phyloP scores from a whole-genome alignment of 192 early-diverging fungal species.

The Gonapodya prolifera region DNA sequence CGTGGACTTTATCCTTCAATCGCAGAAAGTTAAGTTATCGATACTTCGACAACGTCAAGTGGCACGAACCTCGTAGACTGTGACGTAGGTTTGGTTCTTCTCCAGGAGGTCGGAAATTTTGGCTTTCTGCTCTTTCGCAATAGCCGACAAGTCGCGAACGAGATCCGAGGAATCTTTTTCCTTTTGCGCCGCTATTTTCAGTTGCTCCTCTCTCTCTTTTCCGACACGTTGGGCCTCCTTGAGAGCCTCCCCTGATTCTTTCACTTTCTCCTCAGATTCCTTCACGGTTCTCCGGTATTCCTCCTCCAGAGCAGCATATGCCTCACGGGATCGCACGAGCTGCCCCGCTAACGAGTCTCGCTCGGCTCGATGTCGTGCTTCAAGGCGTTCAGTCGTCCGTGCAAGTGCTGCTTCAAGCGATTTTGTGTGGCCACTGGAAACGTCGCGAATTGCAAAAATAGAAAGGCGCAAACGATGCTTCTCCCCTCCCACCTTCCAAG shows the following conservation, averaged over 20 bases:
- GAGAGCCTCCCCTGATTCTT: slow-evolving; percentile 14
- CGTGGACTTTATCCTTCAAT: slow-evolving; percentile 10
- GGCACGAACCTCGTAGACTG: slow-evolving; percentile 5
- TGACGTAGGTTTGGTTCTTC: slow-evolving; percentile 11
- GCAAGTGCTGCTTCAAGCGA: slow-evolving; percentile 16
- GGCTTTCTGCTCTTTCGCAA: slow-evolving; percentile 28
- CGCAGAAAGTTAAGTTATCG: background rate
- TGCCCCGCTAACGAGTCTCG: slow-evolving; percentile 14
- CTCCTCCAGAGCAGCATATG: slow-evolving; percentile 23
- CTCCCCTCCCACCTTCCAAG: slow-evolving; percentile 13
- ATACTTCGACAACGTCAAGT: background rate
- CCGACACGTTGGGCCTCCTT: slow-evolving; percentile 16
- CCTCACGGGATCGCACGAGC: slow-evolving; percentile 10
- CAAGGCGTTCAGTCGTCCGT: slow-evolving; percentile 9
- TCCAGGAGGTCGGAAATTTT: slow-evolving; percentile 19
- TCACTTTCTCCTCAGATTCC: slow-evolving; percentile 10
- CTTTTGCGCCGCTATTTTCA: background rate
- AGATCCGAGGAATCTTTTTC: slow-evolving; percentile 17
- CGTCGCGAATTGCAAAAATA: background rate
- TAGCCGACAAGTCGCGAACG: slow-evolving; percentile 15
- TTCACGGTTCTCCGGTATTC: slow-evolving; percentile 23
- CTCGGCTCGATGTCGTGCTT: slow-evolving; percentile 16
- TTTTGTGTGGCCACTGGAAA: slow-evolving; percentile 10
- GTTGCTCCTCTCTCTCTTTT: slow-evolving; percentile 6
- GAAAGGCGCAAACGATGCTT: background rate